Base-by-base conservation (phyloP, 805 yeast species). In the Maudiozyma pseudohumilis region DNA sequence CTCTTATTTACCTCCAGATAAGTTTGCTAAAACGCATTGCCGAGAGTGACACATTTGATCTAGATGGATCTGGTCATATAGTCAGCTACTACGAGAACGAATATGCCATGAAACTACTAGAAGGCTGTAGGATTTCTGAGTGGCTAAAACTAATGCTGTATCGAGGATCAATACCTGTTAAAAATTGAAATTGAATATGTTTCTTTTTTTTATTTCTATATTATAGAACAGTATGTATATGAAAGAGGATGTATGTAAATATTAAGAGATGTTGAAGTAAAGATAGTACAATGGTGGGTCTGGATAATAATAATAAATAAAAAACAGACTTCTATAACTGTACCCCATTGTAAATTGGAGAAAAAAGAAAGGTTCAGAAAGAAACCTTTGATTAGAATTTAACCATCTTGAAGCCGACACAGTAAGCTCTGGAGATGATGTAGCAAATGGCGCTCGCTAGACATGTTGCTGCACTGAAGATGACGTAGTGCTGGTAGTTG, bases 351-450 rank as follows among this genome's bases (percentile, higher is more conserved):
- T 24, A n/a, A 11, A 9, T 28, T 28, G 31, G 11, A 16, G 31
- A 17, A 28, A 5, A 5, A 28, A 7, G 29, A 26, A 26, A 24
- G n/a, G 4, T 2, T 24, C 26, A 24, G n/a, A 18, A 17, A 23
- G 10, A 5, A 20, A 12, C 9, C 4, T 6, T 16, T 20, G 6
- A 9, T 40, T 37, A 49, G 25, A 61, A 59, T 40, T 53, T 56
- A 19, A 49, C 47, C 56, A 64, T 43, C 32, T 53, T 59, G 49
- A 55, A 46, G 1, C 78, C 78, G 20, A 72, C 75, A 9, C 66
- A 56, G 29, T 55, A 50, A 36, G 59, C 62, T 44, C 78, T 63
- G 3, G 78, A 68, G 12, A 58, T 39, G 6, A 62, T 30, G 65
- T 72, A 74, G 21, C 60, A 57, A 2, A 60, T 20, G 2, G 64